These are phyloP conservation scores for Eucalyptus viminalis DNA, from an alignment of 345 rosid genomes.

Conservation along the genomic window DNA sequence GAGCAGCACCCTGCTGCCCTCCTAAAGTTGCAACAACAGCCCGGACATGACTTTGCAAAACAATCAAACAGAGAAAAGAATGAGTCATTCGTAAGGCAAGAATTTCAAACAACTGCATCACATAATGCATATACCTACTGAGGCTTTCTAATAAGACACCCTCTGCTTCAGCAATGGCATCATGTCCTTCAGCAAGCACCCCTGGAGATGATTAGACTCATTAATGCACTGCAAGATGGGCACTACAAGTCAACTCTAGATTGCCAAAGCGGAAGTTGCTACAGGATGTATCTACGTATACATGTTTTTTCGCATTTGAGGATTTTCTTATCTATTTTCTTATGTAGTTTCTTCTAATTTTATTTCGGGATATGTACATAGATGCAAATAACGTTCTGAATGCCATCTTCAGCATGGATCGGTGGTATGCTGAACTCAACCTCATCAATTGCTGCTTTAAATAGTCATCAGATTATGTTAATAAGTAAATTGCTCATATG, in stretches of 20 bases:
- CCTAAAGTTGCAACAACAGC: constrained; percentile 85
- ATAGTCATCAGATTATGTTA: not conserved
- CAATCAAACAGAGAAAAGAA: not conserved
- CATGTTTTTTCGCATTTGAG: not conserved
- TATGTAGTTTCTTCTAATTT: not conserved
- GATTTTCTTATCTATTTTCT: not conserved
- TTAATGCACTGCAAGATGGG: constrained; percentile 16
- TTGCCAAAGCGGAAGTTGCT: not conserved
- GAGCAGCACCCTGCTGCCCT: constrained; percentile 66
- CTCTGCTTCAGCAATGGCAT: constrained; percentile 61
- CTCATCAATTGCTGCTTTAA: not conserved
- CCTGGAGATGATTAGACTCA: constrained; percentile 31
- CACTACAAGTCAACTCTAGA: not conserved
- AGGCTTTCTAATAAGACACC: constrained; percentile 57
- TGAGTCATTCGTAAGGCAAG: not conserved
- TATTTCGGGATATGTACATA: not conserved
- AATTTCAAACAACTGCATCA: not conserved
- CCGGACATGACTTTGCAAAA: constrained; percentile 64
- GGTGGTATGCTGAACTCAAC: not conserved
- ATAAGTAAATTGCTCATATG: not conserved
- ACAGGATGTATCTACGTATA: not conserved
- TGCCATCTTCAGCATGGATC: not conserved
- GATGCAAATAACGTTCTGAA: not conserved
- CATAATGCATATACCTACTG: constrained; percentile 40
- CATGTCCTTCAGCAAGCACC: constrained; percentile 60